These are phyloP conservation scores for Cryptococcus amylolentus DNA, from an alignment of 1,284 basidiomycete species.

Conservation along the genomic window DNA sequence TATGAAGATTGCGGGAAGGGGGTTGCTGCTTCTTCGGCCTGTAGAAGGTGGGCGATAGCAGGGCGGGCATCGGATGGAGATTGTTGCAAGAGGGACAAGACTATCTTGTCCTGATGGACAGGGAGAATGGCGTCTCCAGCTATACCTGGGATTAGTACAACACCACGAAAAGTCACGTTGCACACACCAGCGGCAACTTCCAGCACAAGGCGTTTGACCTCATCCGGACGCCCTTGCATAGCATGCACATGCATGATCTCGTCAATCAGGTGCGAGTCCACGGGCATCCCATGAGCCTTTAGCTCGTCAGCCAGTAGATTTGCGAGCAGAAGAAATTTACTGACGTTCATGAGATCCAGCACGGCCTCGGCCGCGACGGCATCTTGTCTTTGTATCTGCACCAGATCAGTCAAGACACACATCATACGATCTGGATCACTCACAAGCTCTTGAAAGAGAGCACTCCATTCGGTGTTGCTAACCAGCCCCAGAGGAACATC, in stretches of 20 bases:
- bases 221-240: conserved; percentile 16
- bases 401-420: background rate
- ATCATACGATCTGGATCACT: conserved; percentile 1
- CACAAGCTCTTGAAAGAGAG: conserved; percentile 38
- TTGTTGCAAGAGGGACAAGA: conserved; percentile 24
- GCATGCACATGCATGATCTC: conserved; percentile 23
- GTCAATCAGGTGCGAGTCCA: conserved; percentile 9
- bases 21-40: conserved; percentile 40
- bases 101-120: conserved; percentile 30
- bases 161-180: background rate
- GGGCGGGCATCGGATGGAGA: conserved; percentile 26
- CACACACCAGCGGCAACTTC: conserved; percentile 24
- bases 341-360: conserved; percentile 19
- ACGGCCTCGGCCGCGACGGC: conserved; percentile 10
- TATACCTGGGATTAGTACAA: conserved; percentile 8
- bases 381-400: conserved; percentile 7
- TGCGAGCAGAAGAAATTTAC: conserved; percentile 8
- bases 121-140: conserved; percentile 18
- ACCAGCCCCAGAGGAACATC: conserved; percentile 35
- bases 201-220: conserved; percentile 19
- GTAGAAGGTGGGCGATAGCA: conserved; percentile 42
- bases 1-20: conserved; percentile 49
- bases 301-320: background rate
- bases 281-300: conserved; percentile 10
- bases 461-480: conserved; percentile 34